Conservation (phyloP, 495 filamentous ascomycete genomes). For the Aspergillus sclerotioniger region DNA sequence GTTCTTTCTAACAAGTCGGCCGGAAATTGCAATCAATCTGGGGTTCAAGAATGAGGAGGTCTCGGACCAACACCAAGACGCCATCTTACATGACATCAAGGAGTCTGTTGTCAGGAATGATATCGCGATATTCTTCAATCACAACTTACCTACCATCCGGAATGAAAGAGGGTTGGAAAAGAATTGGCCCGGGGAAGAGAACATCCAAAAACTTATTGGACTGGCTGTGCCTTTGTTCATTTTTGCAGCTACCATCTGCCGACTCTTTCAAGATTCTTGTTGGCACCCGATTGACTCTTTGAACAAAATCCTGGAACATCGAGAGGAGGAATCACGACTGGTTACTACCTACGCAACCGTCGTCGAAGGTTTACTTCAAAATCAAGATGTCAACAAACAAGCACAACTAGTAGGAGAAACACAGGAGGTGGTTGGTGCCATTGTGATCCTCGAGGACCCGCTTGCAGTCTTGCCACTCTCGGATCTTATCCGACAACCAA, state of each 20-base stretch:
- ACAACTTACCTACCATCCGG: constrained; percentile 16
- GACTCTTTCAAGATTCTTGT: constrained; percentile 21
- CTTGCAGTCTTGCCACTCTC: constrained; percentile 17
- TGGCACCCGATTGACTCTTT: constrained; percentile 16
- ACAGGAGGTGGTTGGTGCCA: constrained; percentile 16
- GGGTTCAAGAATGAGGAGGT: constrained; percentile 20
- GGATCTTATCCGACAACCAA: constrained; percentile 8
- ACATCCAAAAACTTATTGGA: constrained; percentile 8
- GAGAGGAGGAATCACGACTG: constrained; percentile 12
- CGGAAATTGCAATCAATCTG: constrained; percentile 39
- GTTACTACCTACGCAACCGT: too few relatives aligned
- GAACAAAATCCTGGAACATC: constrained; percentile 15
- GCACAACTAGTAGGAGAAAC: constrained; percentile 14
- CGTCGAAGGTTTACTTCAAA: constrained; percentile 26
- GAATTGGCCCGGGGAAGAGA: constrained; percentile 38
- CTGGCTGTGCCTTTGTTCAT: constrained; percentile 29
- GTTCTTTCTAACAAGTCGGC: constrained; percentile 37
- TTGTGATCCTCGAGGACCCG: constrained; percentile 18
- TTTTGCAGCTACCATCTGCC: constrained; percentile 29
- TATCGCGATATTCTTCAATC: constrained; percentile 19
- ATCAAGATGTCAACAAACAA: background rate
- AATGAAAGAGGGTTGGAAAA: constrained; percentile 1
- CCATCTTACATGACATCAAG: constrained; percentile 16
- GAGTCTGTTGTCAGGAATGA: constrained; percentile 21
- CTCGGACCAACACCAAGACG: constrained; percentile 7